A percentile compares a stretch with the other conserved stretches of the same genome.
phyloP scores from a whole-genome alignment of 208 protist genomes.

The Wallacemonas sp. region DNA sequence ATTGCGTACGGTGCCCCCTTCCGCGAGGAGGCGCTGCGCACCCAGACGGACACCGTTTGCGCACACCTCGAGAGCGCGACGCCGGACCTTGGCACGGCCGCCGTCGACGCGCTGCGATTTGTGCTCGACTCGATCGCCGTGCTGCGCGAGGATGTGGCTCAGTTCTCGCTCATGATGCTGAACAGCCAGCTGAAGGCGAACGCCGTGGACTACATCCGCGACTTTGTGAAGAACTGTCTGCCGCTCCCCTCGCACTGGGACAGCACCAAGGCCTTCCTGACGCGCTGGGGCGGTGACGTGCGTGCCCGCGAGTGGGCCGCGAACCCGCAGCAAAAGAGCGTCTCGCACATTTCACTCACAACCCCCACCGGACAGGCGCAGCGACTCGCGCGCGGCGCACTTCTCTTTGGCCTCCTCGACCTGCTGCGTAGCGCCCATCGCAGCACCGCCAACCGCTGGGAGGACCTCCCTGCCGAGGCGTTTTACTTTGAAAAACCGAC shows the following conservation, averaged over 20 bases:
- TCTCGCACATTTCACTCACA: conserved; percentile 12
- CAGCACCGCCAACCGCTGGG: conserved; percentile 64
- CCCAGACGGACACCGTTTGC: conserved; percentile 36
- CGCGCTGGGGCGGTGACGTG: conserved; percentile 42
- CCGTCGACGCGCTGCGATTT: conserved; percentile 66
- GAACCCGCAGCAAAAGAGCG: conserved; percentile 14
- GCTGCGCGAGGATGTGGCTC: conserved; percentile 65
- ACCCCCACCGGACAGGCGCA: conserved; percentile 38
- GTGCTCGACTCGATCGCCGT: conserved; percentile 60
- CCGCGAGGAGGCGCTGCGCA: conserved; percentile 45
- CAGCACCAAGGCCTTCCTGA: conserved; percentile 64
- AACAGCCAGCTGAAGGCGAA: conserved; percentile 56
- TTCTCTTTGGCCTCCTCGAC: conserved; percentile 58
- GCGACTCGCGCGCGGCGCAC: conserved; percentile 56
- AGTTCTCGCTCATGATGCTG: conserved; percentile 69
- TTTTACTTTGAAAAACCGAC: conserved; percentile 84
- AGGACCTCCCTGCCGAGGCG: conserved; percentile 60
- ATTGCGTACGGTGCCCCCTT: conserved; percentile 62
- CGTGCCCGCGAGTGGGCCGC: conserved; percentile 41
- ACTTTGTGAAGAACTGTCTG: conserved; percentile 66
- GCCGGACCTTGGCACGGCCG: conserved; percentile 63
- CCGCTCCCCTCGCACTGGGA: conserved; percentile 51
- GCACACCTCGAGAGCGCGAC: conserved; percentile 43
- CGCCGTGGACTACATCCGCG: conserved; percentile 69
- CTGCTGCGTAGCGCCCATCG: conserved; percentile 58